A percentile compares a stretch with the other conserved stretches of the same genome.
phyloP scores from a whole-genome alignment of 192 early-diverging fungal genomes.

The Chytriomyces sp. region DNA sequence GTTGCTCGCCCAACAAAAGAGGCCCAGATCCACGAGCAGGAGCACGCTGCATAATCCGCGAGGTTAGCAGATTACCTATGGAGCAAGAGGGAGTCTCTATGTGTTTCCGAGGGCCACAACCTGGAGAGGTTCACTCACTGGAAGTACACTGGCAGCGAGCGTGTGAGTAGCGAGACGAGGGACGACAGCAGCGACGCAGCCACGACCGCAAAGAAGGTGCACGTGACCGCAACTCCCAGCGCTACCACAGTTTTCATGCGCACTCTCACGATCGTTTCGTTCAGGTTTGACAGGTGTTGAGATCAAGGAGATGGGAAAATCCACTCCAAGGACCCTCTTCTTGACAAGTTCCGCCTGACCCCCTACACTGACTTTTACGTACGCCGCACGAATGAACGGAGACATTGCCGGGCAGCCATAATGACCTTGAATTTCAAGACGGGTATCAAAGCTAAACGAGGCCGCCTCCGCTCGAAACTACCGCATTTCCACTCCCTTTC shows the following conservation, averaged over 20 bases:
- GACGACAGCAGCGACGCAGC: not conserved
- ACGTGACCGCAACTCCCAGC: not conserved
- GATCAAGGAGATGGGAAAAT: too few species aligned
- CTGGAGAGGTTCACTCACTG: not conserved
- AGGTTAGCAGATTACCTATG: constrained; percentile 12
- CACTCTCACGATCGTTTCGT: not conserved
- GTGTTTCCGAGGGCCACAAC: not conserved
- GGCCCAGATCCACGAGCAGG: constrained; percentile 42
- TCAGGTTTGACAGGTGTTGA: too few species aligned
- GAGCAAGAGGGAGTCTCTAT: constrained; percentile 29
- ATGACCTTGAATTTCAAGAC: too few species aligned
- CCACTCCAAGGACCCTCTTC: too few species aligned
- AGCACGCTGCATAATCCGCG: constrained; percentile 50
- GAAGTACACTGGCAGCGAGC: constrained; percentile 21
- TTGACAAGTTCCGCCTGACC: too few species aligned
- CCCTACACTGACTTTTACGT: too few species aligned
- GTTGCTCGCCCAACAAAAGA: constrained; percentile 56
- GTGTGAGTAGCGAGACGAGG: constrained; percentile 7
- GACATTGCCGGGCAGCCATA: too few species aligned
- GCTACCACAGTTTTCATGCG: not conserved
- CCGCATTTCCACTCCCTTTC: constrained; percentile 37
- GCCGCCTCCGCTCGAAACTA: too few species aligned
- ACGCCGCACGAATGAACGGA: too few species aligned
- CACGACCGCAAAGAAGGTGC: not conserved
- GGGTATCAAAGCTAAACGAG: too few species aligned